phyloP scores from a whole-genome alignment of 148 eudicot genomes.

The Persicaria tinctoria region DNA sequence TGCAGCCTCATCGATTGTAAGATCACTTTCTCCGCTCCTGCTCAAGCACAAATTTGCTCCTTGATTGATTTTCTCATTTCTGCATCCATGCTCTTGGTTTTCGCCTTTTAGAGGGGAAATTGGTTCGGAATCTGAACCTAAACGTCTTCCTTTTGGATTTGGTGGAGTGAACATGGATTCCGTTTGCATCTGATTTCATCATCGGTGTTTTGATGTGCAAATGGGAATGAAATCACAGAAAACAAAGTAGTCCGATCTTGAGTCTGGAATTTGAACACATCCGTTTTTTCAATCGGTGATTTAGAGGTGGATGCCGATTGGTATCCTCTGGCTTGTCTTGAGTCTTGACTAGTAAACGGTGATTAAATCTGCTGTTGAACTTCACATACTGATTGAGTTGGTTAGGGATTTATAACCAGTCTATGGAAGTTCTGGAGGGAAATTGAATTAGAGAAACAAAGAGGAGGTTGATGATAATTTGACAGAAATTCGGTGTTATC shows the following conservation, averaged over 20 bases:
- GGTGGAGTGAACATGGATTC: not conserved
- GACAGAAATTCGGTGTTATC: no score
- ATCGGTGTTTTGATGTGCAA: not conserved
- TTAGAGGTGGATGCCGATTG: conserved; percentile 2
- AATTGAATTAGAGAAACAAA: no score
- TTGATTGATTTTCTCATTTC: not conserved
- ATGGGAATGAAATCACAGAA: not conserved
- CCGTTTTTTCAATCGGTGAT: not conserved
- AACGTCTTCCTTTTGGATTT: not conserved
- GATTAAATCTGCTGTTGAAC: not conserved
- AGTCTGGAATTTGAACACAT: conserved; percentile 1
- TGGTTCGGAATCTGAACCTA: not conserved
- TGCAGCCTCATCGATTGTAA: conserved; percentile 11
- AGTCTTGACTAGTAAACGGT: not conserved
- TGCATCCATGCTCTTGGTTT: not conserved
- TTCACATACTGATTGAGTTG: not conserved
- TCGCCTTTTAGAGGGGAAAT: not conserved
- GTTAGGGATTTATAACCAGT: no score
- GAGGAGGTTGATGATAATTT: no score
- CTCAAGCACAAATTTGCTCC: not conserved
- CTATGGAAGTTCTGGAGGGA: no score
- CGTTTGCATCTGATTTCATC: not conserved
- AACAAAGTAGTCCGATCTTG: not conserved
- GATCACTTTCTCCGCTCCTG: conserved; percentile 1
- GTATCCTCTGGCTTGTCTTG: not conserved